These are phyloP conservation scores for Plicaturopsis crispa DNA, from an alignment of 768 basidiomycete species.

Conservation along the genomic window DNA sequence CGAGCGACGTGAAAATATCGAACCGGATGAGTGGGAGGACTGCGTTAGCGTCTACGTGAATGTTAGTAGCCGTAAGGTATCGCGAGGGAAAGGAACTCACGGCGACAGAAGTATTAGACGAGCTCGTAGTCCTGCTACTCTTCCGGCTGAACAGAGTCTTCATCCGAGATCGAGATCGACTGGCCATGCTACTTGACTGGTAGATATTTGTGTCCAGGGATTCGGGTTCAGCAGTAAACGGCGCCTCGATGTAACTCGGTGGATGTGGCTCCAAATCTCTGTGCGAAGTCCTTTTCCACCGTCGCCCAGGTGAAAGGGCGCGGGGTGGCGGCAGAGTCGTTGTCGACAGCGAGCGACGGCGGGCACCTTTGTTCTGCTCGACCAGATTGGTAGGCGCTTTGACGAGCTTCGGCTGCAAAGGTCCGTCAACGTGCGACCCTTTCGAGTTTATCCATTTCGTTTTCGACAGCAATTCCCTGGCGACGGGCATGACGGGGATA, in stretches of 20 bases:
- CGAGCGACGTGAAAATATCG: no score
- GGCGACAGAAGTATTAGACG: background rate
- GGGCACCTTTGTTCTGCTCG: background rate
- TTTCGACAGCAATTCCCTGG: conserved; percentile 70
- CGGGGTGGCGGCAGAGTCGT: background rate
- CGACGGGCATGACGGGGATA: conserved; percentile 71
- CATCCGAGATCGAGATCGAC: background rate
- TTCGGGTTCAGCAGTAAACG: conserved; percentile 36
- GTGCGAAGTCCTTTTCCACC: conserved; percentile 20
- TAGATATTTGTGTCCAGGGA: conserved; percentile 12
- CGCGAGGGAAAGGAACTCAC: background rate
- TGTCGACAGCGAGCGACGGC: background rate
- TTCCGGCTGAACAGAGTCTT: conserved; percentile 1
- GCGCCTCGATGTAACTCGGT: conserved; percentile 19
- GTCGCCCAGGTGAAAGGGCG: conserved; percentile 9
- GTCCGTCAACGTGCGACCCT: conserved; percentile 20
- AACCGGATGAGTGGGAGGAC: no score
- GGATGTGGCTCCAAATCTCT: conserved; percentile 17
- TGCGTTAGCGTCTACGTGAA: no score
- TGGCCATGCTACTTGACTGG: background rate
- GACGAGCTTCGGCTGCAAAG: conserved; percentile 16
- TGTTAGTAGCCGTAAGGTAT: no score
- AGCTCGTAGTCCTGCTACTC: conserved; percentile 1
- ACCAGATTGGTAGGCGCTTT: conserved; percentile 1
- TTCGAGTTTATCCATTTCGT: conserved; percentile 48